These are phyloP conservation scores for Neofusicoccum laricinum DNA, from an alignment of 2,329 filamentous ascomycete genomes.

Conservation along the genomic window DNA sequence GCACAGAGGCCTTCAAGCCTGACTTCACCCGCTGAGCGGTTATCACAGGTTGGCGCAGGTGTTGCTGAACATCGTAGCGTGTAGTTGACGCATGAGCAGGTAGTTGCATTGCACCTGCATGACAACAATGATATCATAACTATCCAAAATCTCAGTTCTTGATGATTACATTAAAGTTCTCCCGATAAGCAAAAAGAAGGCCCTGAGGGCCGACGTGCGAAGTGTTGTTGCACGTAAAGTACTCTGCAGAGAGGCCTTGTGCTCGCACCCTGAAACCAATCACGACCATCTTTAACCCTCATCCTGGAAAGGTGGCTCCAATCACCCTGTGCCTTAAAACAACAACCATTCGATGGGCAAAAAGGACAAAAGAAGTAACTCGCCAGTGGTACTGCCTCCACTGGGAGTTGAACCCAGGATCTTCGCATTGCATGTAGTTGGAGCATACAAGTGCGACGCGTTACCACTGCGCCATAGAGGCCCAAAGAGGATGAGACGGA, in stretches of 20 bases:
- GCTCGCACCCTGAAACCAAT: background rate
- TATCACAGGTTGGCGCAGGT: background rate
- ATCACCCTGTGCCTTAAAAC: background rate
- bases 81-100: background rate
- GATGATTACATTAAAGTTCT: too few relatives aligned
- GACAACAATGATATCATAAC: background rate
- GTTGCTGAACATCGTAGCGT: background rate
- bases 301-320: background rate
- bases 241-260: too few relatives aligned
- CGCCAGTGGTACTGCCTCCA: constrained; percentile 13
- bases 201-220: too few relatives aligned
- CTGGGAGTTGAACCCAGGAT: constrained; percentile 16
- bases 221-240: too few relatives aligned
- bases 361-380: background rate
- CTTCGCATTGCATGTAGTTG: constrained; percentile 15
- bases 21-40: constrained; percentile 43
- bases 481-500: background rate
- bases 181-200: background rate
- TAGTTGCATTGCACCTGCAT: background rate
- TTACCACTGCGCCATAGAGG: constrained; percentile 17
- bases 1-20: constrained; percentile 60
- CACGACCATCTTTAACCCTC: background rate
- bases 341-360: background rate
- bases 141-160: too few relatives aligned
- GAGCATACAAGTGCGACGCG: constrained; percentile 15